Base-by-base conservation (phyloP, 2,329 filamentous ascomycete genomes). In the Pseudogymnoascus verrucosus region DNA sequence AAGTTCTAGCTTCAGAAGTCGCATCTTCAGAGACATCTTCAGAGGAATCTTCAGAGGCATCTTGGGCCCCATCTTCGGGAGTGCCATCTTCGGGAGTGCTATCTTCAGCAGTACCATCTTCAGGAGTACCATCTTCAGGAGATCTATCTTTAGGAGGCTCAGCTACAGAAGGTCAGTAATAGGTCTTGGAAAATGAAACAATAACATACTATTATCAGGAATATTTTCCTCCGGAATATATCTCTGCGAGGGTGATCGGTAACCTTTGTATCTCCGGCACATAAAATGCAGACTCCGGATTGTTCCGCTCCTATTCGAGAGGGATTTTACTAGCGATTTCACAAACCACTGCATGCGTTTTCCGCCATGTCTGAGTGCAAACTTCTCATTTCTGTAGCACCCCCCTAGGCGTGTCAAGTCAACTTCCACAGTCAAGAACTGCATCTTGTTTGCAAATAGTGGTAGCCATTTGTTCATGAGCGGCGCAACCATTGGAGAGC, bases 381-480 rank as follows among this genome's bases (percentile, higher is more conserved):
- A 37, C 4, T 37, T 40, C 0, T 19, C 57, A 19, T 60, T 60
- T 3, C 23, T 10, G 7, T 40, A 60, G 5, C 23, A n/a, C 2
- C 57, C 28, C 1, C 68, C 71, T 54, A 74, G 69, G 16, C 65
- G 61, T 28, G 73, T 74, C 28, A 72, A 65, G 44, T 74, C 72
- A 5, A 71, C 31, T 62, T 74, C 73, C 8, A 74, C 63, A 5
- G 72, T 71, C 5, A 74, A 65, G 37, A 67, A 36, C 42, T 72
- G 71, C 31, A 74, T 62, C 2, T 57, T 66, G n/a, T 64, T 57
- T 1, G 69, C 64, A 62, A 71, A 67, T 8, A 73, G 62, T 69
- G 71, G 73, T 10, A 60, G 39, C 31, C 21, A 23, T 16, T 69
- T 34, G 36, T 69, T 62, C 2, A 71, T 68, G 11, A 74, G 65